Evolutionary conservation across 495 filamentous ascomycete species (phyloP).

Genomic region (Hyaloscypha variabilis): DNA sequence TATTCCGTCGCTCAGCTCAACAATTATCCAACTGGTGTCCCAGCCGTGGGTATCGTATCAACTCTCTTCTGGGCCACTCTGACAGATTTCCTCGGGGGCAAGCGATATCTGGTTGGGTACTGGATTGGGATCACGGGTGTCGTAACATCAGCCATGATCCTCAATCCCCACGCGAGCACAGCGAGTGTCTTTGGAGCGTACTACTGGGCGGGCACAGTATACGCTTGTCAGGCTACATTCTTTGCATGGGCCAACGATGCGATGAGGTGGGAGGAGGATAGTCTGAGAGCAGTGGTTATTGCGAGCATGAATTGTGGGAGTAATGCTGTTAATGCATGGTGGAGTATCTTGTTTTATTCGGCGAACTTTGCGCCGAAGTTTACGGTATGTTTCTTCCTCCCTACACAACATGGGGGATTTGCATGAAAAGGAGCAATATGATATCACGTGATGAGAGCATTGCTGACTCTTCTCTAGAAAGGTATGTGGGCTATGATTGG

Average conservation of each 20-base stretch:
- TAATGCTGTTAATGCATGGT: slow-evolving; percentile 61
- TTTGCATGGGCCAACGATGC: slow-evolving; percentile 66
- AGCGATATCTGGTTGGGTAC: slow-evolving; percentile 54
- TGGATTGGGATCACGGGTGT: slow-evolving; percentile 54
- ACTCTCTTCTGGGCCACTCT: slow-evolving; percentile 56
- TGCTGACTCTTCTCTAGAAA: slow-evolving; percentile 27
- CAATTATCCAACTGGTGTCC: slow-evolving; percentile 50
- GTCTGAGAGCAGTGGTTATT: slow-evolving; percentile 49
- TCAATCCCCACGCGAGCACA: slow-evolving; percentile 44
- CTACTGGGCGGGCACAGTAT: slow-evolving; percentile 56
- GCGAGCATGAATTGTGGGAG: slow-evolving; percentile 60
- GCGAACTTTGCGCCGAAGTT: slow-evolving; percentile 61
- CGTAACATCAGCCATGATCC: slow-evolving; percentile 49
- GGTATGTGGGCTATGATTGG: slow-evolving; percentile 65
- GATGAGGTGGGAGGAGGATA: slow-evolving; percentile 48
- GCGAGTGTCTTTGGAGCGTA: slow-evolving; percentile 52
- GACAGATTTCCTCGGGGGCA: slow-evolving; percentile 53
- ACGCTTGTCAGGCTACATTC: slow-evolving; percentile 61
- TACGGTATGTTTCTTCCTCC: slow-evolving; percentile 38
- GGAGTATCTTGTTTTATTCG: slow-evolving; percentile 66
- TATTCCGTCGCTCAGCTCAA: slow-evolving; percentile 51
- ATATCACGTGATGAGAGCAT: background rate
- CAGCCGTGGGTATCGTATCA: slow-evolving; percentile 50
- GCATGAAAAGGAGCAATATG: slow-evolving; percentile 16
- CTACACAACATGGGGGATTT: background rate